These are phyloP conservation scores for Baudoinia panamericana DNA, from an alignment of 495 filamentous ascomycete species.

Conservation along the genomic window DNA sequence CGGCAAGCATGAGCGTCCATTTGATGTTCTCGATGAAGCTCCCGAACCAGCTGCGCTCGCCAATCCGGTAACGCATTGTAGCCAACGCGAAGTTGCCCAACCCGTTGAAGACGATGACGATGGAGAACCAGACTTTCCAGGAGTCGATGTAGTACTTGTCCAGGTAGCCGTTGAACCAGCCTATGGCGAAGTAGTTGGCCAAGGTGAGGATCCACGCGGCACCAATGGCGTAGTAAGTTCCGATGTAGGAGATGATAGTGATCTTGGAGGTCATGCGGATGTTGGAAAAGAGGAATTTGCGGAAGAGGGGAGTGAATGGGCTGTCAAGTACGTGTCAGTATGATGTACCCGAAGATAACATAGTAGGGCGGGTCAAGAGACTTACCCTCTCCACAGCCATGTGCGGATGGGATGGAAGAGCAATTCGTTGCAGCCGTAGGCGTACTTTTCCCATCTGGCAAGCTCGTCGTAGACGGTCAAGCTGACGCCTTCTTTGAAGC, in stretches of 20 bases:
- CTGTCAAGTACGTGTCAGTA: constrained; percentile 25
- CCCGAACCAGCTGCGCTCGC: constrained; percentile 27
- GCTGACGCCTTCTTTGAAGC: constrained; percentile 75
- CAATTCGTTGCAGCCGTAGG: constrained; percentile 72
- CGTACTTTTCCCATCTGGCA: constrained; percentile 75
- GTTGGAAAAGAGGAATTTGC: constrained; percentile 55
- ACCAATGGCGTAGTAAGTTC: constrained; percentile 72
- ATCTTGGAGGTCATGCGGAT: constrained; percentile 69
- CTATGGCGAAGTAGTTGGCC: constrained; percentile 64
- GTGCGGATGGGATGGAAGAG: constrained; percentile 56
- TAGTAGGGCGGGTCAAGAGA: no score
- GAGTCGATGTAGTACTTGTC: constrained; percentile 38
- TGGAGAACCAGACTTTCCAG: constrained; percentile 31
- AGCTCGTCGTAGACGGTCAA: constrained; percentile 77
- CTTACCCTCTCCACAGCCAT: constrained; percentile 30
- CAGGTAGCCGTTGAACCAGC: constrained; percentile 36
- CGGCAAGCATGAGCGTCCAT: constrained; percentile 36
- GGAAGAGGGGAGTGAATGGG: constrained; percentile 70
- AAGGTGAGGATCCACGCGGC: constrained; percentile 68
- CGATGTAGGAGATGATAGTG: constrained; percentile 70
- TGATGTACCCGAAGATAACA: not conserved
- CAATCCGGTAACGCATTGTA: constrained; percentile 36
- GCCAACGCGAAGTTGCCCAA: constrained; percentile 38
- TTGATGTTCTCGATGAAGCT: constrained; percentile 28
- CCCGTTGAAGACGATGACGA: constrained; percentile 38